Conservation (phyloP, 2,329 filamentous ascomycete species). For the Plenodomus biglobosus region DNA sequence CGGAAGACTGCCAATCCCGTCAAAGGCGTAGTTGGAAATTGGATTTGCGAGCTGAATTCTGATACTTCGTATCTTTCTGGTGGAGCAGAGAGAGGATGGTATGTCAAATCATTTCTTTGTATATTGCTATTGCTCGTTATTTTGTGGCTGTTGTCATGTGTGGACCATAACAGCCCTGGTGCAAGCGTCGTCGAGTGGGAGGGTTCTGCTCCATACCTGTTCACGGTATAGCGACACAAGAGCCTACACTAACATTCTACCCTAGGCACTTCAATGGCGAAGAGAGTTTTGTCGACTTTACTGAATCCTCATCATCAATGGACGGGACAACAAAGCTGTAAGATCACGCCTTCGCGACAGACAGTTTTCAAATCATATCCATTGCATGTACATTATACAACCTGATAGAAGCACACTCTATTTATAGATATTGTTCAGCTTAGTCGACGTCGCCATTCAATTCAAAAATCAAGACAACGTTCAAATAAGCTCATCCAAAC, state of each 20-base stretch:
- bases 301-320: conserved; percentile 18
- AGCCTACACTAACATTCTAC: neutral
- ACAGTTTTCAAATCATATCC: too few relatives aligned
- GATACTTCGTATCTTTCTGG: conserved; percentile 79
- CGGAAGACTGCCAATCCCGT: conserved; percentile 52
- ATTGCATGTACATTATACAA: neutral
- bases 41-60: conserved; percentile 77
- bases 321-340: conserved; percentile 29
- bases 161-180: too few relatives aligned
- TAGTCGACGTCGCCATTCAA: too few relatives aligned
- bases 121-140: conserved; percentile 3
- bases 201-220: too few relatives aligned
- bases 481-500: conserved; percentile 3
- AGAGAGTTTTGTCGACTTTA: conserved; percentile 39
- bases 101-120: conserved; percentile 20
- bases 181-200: too few relatives aligned
- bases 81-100: conserved; percentile 90
- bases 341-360: neutral
- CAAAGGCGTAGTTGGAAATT: conserved; percentile 70
- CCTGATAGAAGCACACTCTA: neutral
- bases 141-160: too few relatives aligned
- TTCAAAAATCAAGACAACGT: neutral
- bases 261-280: conserved; percentile 43
- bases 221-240: too few relatives aligned
- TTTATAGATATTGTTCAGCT: neutral